Base-by-base conservation (phyloP, 345 rosid genomes). In the Aquilaria yunnanensis region DNA sequence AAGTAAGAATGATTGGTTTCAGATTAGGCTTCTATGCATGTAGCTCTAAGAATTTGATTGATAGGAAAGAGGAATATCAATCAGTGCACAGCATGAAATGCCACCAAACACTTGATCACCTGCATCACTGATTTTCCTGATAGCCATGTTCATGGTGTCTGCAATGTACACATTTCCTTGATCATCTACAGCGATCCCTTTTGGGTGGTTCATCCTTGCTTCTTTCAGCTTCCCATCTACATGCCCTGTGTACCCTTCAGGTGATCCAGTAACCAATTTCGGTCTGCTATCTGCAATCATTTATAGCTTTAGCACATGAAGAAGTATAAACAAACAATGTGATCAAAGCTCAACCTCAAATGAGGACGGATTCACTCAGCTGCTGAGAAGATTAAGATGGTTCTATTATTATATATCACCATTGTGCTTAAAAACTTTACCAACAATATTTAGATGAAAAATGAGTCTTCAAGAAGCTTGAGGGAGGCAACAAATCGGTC, bases 91-190 rank as follows among this genome's bases (percentile, higher is more conserved):
- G 46, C 10, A 1, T 2, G 52, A 29, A 64, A 51, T 51, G 51
- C 32, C 45, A 57, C 32, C 47, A 57, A 57, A 43, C 16, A 8
- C 51, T 34, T 13, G 32, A 54, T 67, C 75, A 91, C 99, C 99
- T 14, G 87, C 66, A 69, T 95, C 89, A 57, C 90, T 85, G 73
- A 95, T 91, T 82, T 95, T 95, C 77, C 98, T 83, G 71, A 95
- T 85, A 67, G 85, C 99, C 96, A 85, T 81, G 56, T 95, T 95
- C 79, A 82, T 72, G 9, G 92, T 82, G 78, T 95, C 99, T 1
- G 99, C 98, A 37, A 95, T 57, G 76, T 95, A 95, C 43, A 95
- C 77, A 77, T 95, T 95, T 75, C 99, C 98, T 60, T 90, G 79
- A 62, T 84, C 88, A 72, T 95, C 99, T 14, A 83, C 76, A 0